These are phyloP conservation scores for Cucurbita maxima DNA, from an alignment of 306 rosid species.

Conservation along the genomic window DNA sequence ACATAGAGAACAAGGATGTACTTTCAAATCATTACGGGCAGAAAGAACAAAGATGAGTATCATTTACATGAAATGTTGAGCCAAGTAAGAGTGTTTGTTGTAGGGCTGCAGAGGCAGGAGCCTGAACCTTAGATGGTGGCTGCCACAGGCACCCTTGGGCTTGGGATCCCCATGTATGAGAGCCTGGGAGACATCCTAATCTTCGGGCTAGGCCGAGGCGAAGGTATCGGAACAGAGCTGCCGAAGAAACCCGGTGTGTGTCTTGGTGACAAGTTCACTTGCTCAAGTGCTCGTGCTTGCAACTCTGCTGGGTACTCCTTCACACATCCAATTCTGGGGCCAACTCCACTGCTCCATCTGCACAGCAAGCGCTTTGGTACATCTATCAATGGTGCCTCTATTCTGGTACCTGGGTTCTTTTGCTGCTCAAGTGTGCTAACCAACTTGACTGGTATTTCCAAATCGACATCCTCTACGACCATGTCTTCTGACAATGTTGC, in stretches of 20 bases:
- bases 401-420: neutral
- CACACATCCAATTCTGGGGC: conserved; percentile 41
- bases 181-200: conserved; percentile 38
- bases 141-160: conserved; percentile 16
- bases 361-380: conserved; percentile 23
- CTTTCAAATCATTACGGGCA: neutral
- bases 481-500: conserved; percentile 1
- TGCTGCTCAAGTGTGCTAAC: neutral
- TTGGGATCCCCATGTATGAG: conserved; percentile 32
- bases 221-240: conserved; percentile 20
- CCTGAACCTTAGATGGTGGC: neutral
- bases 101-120: neutral
- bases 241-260: neutral
- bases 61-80: neutral
- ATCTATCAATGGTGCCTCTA: conserved; percentile 8
- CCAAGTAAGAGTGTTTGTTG: neutral
- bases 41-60: neutral
- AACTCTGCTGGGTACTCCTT: conserved; percentile 29
- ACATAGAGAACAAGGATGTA: conserved; percentile 21
- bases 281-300: conserved; percentile 26
- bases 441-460: neutral
- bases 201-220: conserved; percentile 34
- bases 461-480: neutral
- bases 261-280: conserved; percentile 31
- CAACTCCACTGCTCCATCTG: conserved; percentile 31